These are phyloP conservation scores for Rhodotorula toruloides DNA, from an alignment of 768 basidiomycete genomes.

Conservation along the genomic window DNA sequence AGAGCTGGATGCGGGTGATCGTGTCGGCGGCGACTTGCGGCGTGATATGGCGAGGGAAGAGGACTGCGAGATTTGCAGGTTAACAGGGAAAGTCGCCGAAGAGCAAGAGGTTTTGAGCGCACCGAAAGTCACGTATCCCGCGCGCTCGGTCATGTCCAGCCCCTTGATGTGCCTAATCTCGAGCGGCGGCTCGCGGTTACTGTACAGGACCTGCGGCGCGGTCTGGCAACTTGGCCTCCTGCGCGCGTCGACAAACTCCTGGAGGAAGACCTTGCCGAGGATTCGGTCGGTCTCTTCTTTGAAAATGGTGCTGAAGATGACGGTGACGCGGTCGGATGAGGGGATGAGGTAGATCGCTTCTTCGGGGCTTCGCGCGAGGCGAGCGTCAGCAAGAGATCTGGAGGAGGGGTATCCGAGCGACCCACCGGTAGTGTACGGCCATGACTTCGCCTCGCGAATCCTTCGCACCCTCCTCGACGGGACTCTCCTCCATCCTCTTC, in stretches of 20 bases:
- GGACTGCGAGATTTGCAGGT: slow-evolving; percentile 59
- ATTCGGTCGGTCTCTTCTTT: slow-evolving; percentile 95
- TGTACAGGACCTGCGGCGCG: slow-evolving; percentile 93
- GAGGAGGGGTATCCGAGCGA: slow-evolving; percentile 48
- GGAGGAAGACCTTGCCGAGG: slow-evolving; percentile 95
- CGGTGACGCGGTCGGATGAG: slow-evolving; percentile 88
- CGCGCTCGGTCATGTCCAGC: slow-evolving; percentile 69
- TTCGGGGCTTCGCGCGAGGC: slow-evolving; percentile 49
- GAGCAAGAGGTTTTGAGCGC: slow-evolving; percentile 18
- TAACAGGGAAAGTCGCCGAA: background rate
- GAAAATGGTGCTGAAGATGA: slow-evolving; percentile 95
- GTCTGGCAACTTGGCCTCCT: slow-evolving; percentile 86
- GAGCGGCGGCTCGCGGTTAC: slow-evolving; percentile 89
- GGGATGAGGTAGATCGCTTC: slow-evolving; percentile 96
- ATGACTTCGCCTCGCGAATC: slow-evolving; percentile 73
- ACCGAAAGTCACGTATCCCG: slow-evolving; percentile 91
- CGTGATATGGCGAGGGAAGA: slow-evolving; percentile 92
- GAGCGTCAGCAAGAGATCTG: too few relatives aligned
- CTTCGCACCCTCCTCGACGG: slow-evolving; percentile 53
- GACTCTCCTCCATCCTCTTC: slow-evolving; percentile 63
- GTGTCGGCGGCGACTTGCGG: slow-evolving; percentile 63
- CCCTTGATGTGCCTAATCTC: slow-evolving; percentile 85
- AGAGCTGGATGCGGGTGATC: slow-evolving; percentile 89
- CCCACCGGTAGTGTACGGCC: slow-evolving; percentile 74
- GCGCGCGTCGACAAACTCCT: slow-evolving; percentile 99